Evolutionary conservation across 768 basidiomycete species (phyloP).

Genomic region (Boletellus ananiceps): DNA sequence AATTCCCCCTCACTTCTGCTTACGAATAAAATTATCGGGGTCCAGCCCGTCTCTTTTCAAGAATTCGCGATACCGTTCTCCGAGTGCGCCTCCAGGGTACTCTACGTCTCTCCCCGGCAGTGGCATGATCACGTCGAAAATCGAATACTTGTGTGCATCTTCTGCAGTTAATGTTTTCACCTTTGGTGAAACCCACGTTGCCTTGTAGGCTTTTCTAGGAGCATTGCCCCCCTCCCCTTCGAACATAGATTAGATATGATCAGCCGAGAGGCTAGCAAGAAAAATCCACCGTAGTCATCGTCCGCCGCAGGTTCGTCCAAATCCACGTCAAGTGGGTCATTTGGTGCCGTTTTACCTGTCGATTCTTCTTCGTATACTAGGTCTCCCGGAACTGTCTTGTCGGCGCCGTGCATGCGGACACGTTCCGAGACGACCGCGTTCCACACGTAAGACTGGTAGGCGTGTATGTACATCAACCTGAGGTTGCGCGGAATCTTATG

Average conservation of each 20-base stretch:
- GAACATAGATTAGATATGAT: slow-evolving; percentile 10
- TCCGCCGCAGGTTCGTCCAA: slow-evolving; percentile 28
- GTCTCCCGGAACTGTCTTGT: slow-evolving; percentile 79
- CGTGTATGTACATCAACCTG: slow-evolving; percentile 96
- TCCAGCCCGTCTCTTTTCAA: slow-evolving; percentile 84
- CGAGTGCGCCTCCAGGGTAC: slow-evolving; percentile 85
- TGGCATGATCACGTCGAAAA: slow-evolving; percentile 97
- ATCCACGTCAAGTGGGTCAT: slow-evolving; percentile 30
- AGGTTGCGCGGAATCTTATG: slow-evolving; percentile 92
- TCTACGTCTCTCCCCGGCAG: slow-evolving; percentile 92
- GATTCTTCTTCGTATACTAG: slow-evolving; percentile 66
- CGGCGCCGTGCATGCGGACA: slow-evolving; percentile 69
- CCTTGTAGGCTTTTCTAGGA: slow-evolving; percentile 23
- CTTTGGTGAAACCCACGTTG: slow-evolving; percentile 58
- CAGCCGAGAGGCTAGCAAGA: neutral
- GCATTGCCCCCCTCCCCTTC: slow-evolving; percentile 16
- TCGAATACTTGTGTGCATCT: slow-evolving; percentile 76
- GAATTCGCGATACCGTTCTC: slow-evolving; percentile 80
- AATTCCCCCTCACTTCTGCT: slow-evolving; percentile 68
- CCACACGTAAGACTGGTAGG: slow-evolving; percentile 98
- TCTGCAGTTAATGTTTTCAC: slow-evolving; percentile 76
- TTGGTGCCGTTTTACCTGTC: slow-evolving; percentile 17
- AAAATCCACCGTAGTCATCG: slow-evolving; percentile 32
- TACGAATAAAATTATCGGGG: slow-evolving; percentile 82
- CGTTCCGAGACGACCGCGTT: slow-evolving; percentile 96